phyloP scores from a whole-genome alignment of 2,329 filamentous ascomycete genomes.

The Erysiphe pulchra region DNA sequence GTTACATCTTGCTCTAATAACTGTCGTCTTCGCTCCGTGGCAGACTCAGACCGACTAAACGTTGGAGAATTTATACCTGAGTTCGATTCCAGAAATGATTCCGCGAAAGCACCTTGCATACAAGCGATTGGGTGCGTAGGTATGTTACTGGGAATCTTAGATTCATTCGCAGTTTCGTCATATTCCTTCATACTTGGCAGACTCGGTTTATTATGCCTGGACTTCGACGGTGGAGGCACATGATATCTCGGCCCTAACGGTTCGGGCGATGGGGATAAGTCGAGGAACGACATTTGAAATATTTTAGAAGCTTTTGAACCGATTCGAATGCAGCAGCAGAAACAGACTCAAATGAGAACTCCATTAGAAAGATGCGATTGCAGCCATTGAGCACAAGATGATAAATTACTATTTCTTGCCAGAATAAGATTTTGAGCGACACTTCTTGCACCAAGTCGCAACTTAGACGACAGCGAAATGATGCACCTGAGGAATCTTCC shows the following conservation, averaged over 20 bases:
- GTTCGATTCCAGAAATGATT: constrained; percentile 51
- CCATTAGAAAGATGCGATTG: too few species aligned
- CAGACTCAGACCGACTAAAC: constrained; percentile 26
- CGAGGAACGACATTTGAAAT: background rate
- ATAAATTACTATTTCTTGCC: too few species aligned
- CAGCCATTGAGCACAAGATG: too few species aligned
- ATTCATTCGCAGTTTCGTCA: background rate
- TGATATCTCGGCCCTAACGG: background rate
- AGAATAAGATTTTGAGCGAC: too few species aligned
- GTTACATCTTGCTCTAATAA: constrained; percentile 43
- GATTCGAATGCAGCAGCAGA: too few species aligned
- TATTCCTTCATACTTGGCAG: background rate
- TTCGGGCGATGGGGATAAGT: background rate
- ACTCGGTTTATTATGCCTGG: background rate
- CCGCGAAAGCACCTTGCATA: constrained; percentile 63
- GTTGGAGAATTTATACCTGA: constrained; percentile 21
- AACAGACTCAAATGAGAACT: too few species aligned
- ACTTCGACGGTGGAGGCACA: background rate
- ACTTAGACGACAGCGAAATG: too few species aligned
- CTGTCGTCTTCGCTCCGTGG: constrained; percentile 34
- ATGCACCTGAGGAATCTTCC: too few species aligned
- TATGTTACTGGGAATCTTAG: background rate
- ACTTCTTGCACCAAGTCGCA: too few species aligned
- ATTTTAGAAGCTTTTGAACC: background rate
- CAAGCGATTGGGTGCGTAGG: constrained; percentile 40